Evolutionary conservation across 1,139 yeast species (phyloP), one percentile per base, ranked within the genome.

Genomic region (Saccharomycopsis crataegensis): DNA sequence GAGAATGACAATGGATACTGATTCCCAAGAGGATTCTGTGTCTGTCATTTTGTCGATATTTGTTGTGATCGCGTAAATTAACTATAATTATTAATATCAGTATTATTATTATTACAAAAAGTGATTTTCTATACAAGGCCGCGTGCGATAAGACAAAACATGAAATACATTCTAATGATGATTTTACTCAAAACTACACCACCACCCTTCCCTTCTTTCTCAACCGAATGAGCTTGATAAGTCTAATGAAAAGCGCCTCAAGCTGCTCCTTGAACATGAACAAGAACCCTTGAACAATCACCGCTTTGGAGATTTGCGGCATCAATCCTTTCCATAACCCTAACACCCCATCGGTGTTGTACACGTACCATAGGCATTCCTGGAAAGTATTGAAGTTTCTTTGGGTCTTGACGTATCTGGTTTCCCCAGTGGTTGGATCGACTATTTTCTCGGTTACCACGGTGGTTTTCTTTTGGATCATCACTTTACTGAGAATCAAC

Each of bases 261-360:
- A 80, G 67, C 65, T 81, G 90, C 62, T 86, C 95, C 68, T 83
- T 86, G 68, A 84, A 85, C 84, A 86, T 86, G 64, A 89, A 86
- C 62, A 89, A 74, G 59, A 88, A 74, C 0, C 96, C 96, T 68
- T 88, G 96, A 4, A 88, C 96, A 54, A 88, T 69, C 4, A 88
- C 86, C 1, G 95, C 96, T 72, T 88, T 88, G 45, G 83, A 68
- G 60, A 88, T 75, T 67, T 88, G 96, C 6, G 96, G 96, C 8
- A 82, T 79, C 48, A 88, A 66, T 6, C 96, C 96, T 72, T 84
- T 87, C 79, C 89, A 88, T 56, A 85, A 69, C 0, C 85, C 78
- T 16, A 60, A 52, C 32, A 76, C 42, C 28, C 86, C 86, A 60
- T 82, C 86, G 32, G 69, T 65, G 59, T 68, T 64, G 63, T 73